Base-by-base conservation (phyloP, 306 rosid genomes). In the Pyrus bretschneideri region DNA sequence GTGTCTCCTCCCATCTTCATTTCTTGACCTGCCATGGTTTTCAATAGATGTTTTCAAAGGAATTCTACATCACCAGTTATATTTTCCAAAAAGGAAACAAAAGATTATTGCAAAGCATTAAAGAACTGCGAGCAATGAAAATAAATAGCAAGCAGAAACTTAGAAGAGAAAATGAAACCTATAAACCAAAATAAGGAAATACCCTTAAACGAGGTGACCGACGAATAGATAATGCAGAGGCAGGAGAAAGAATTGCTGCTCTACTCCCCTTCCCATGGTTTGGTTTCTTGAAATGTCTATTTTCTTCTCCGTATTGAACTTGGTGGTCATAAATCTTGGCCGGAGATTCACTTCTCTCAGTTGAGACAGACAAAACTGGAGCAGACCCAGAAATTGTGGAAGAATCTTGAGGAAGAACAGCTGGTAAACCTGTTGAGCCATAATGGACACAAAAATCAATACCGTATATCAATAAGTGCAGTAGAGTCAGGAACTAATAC, bases 151-250 rank as follows among this genome's bases (percentile, higher is more conserved):
- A 57, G 19, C 19, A 57, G 40, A 38, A 64, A 51, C 55, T 15
- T 51, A 18, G 9, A 51, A 51, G 55, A 51, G 55, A 51, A 51
- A 51, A 51, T 18, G 55, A 51, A 15, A 4, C 17, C 18, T 30
- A 49, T 17, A 18, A 54, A 22, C 4, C 29, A 5, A 60, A 30
- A 72, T 59, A 55, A 63, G 63, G 54, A 67, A 73, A 60, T 82
- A 92, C 96, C 97, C 68, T 71, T 52, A 86, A 81, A 71, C 87
- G 93, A 67, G 88, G 88, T 78, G 97, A 87, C 71, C 85, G 86
- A n/a, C 90, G 90, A 84, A 85, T 78, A 80, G 87, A 88, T 55
- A 82, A 46, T 29, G 88, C 86, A 73, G 93, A 90, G 67, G 80
- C 88, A 21, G 90, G 86, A 79, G 94, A 87, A 60, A 64, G 75